phyloP scores from a whole-genome alignment of 2,329 filamentous ascomycete genomes.

The Bipolaris gigantea region DNA sequence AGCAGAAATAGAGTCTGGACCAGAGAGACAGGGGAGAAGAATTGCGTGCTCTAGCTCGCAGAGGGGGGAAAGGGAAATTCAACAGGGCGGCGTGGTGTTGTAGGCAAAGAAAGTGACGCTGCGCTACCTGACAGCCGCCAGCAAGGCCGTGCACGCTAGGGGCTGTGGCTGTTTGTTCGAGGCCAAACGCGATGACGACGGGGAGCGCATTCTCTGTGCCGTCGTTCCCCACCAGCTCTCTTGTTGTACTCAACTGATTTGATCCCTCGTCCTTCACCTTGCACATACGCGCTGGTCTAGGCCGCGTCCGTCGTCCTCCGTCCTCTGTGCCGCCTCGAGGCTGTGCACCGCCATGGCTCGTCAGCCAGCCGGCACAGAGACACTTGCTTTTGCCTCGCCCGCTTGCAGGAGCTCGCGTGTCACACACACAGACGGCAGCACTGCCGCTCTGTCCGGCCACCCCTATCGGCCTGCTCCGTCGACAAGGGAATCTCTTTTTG shows the following conservation, averaged over 20 bases:
- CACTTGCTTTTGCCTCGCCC: background rate
- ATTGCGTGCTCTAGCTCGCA: slow-evolving; percentile 27
- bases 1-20: background rate
- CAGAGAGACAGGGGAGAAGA: slow-evolving; percentile 8
- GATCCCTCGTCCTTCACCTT: background rate
- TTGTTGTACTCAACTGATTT: background rate
- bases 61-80: slow-evolving; percentile 14
- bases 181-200: slow-evolving; percentile 19
- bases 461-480: slow-evolving; percentile 1
- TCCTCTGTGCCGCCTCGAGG: background rate
- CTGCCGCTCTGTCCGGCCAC: background rate
- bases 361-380: slow-evolving; percentile 2
- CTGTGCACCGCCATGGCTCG: slow-evolving; percentile 16
- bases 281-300: slow-evolving; percentile 6
- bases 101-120: slow-evolving; percentile 17
- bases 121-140: slow-evolving; percentile 12
- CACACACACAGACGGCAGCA: slow-evolving; percentile 4
- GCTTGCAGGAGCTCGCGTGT: slow-evolving; percentile 27
- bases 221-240: slow-evolving; percentile 14
- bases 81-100: slow-evolving; percentile 26
- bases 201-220: slow-evolving; percentile 23
- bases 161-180: slow-evolving; percentile 15
- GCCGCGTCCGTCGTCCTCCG: background rate
- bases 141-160: slow-evolving; percentile 11
- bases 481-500: background rate